A percentile compares a stretch with the other conserved stretches of the same genome.
These are phyloP conservation scores for Chytriomyces hyalinus DNA, from an alignment of 192 early-diverging fungal genomes.

Conservation along the genomic window DNA sequence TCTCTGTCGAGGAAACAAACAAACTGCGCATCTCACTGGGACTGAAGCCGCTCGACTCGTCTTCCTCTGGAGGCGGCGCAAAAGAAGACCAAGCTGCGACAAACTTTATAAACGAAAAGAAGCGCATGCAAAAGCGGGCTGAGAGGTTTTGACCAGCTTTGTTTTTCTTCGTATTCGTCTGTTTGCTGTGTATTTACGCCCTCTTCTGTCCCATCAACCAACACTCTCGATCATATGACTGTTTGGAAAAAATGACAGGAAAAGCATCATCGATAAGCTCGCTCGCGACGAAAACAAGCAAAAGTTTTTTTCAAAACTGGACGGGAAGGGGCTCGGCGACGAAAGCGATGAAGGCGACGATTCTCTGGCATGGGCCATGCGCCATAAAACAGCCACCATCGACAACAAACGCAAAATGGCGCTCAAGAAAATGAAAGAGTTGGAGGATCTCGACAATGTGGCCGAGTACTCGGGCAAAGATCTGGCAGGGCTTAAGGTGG, in stretches of 20 bases:
- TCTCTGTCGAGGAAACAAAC: conserved; percentile 59
- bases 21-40: conserved; percentile 49
- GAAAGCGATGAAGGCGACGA: conserved; percentile 47
- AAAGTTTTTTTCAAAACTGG: conserved; percentile 33
- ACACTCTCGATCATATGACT: background rate
- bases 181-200: background rate
- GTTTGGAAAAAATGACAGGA: background rate
- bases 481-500: conserved; percentile 76
- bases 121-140: conserved; percentile 19
- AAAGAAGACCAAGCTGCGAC: conserved; percentile 11
- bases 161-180: background rate
- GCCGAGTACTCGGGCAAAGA: conserved; percentile 45
- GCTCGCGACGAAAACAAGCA: conserved; percentile 11
- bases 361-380: conserved; percentile 72
- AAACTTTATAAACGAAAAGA: conserved; percentile 35
- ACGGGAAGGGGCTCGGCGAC: conserved; percentile 70
- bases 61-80: background rate
- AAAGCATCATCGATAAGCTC: background rate
- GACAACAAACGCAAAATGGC: conserved; percentile 55
- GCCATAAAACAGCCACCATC: conserved; percentile 50
- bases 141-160: conserved; percentile 6
- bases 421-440: conserved; percentile 41
- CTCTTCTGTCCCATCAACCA: too few relatives aligned
- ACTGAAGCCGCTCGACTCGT: conserved; percentile 45
- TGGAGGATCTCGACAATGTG: conserved; percentile 45